Evolutionary conservation across 2,329 filamentous ascomycete species (phyloP), one percentile per base, ranked within the genome.

Genomic region (Cordyceps fumosorosea): DNA sequence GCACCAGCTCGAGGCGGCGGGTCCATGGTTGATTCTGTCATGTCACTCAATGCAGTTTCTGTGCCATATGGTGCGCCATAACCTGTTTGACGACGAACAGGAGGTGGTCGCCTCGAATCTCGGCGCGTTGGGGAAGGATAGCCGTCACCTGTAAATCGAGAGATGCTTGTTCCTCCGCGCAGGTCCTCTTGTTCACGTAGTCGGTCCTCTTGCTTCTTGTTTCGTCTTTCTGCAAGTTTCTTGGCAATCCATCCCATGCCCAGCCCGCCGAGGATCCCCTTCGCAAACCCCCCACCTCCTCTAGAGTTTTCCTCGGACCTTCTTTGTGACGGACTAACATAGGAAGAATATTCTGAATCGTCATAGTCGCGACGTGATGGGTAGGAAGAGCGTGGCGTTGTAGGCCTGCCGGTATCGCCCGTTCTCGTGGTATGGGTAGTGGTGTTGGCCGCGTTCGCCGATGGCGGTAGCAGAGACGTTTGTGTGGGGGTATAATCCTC

Each of bases 141-240:
- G 29, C 87, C 87, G 70, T 92, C 89, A 32, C 85, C 89, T 2
- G 89, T 91, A 64, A 84, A 91, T 67, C 80, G 80, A 24, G 86
- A 84, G n/a, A 82, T 79, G 37, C 81, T 81, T 42, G 83, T 84
- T 5, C 89, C 82, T 24, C 85, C 83, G 59, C 85, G 81, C 66
- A 75, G 67, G 2, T 86, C 79, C 72, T 85, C 72, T 5, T 80
- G 75, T 40, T 70, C 70, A 5, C 75, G 44, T 8, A 77, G 74
- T 45, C 81, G 76, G 34, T 80, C 79, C 56, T 80, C 81, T 64
- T 81, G 81, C 59, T 76, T 75, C 64, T 69, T 77, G 63, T 76
- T 70, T 56, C 76, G 76, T 67, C 85, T 75, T 72, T 86, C 80
- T 66, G 82, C 84, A 72, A 89, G 80, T 71, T 84, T 84, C 75